These are phyloP conservation scores for Zasmidium cellare DNA, from an alignment of 2,329 filamentous ascomycete species.

Conservation along the genomic window DNA sequence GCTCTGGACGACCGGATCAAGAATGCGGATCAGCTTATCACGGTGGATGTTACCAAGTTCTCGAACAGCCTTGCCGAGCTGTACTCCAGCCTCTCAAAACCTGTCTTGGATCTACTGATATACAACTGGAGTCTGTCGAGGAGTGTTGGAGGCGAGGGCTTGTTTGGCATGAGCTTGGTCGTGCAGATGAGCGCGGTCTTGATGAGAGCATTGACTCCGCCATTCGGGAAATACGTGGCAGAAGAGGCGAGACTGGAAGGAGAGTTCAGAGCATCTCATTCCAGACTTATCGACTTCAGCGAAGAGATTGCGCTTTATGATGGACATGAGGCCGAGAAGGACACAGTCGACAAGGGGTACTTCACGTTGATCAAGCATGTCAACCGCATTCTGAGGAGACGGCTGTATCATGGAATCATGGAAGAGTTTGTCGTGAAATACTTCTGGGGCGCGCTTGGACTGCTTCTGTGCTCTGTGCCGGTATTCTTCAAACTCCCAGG, in stretches of 20 bases:
- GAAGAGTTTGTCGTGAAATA: constrained; percentile 99
- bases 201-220: constrained; percentile 92
- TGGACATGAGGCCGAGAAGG: constrained; percentile 91
- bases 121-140: constrained; percentile 94
- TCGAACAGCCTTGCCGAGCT: constrained; percentile 92
- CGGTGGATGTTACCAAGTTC: constrained; percentile 94
- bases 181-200: constrained; percentile 90
- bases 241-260: constrained; percentile 93
- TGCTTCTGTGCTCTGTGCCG: constrained; percentile 89
- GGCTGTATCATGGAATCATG: constrained; percentile 98
- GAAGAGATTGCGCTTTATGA: constrained; percentile 92
- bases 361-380: constrained; percentile 99
- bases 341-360: constrained; percentile 95
- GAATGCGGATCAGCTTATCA: constrained; percentile 96
- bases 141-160: constrained; percentile 91
- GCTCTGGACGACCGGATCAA: constrained; percentile 96
- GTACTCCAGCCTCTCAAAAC: constrained; percentile 95
- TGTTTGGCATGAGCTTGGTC: constrained; percentile 91
- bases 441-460: constrained; percentile 92
- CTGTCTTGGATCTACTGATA: constrained; percentile 90
- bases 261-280: constrained; percentile 95
- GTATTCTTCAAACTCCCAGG: constrained; percentile 79
- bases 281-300: constrained; percentile 89
- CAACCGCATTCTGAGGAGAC: constrained; percentile 84
- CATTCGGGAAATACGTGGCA: constrained; percentile 95